phyloP scores from a whole-genome alignment of 2,329 filamentous ascomycete genomes.

The Fusarium succisae region DNA sequence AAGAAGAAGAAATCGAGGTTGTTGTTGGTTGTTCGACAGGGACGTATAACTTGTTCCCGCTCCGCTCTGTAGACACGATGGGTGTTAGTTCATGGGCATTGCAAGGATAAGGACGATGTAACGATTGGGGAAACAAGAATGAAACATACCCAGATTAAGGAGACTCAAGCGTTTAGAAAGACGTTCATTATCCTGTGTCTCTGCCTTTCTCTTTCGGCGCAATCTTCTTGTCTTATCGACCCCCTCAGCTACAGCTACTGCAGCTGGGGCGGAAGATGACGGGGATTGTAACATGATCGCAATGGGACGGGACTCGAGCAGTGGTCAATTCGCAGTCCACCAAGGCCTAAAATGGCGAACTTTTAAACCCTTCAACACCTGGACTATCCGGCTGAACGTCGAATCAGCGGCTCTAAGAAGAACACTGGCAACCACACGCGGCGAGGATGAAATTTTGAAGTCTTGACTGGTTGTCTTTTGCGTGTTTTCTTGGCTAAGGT shows the following conservation, averaged over 20 bases:
- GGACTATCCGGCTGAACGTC: neutral
- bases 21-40: conserved; percentile 62
- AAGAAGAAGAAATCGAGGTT: conserved; percentile 35
- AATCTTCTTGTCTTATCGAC: conserved; percentile 33
- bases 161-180: conserved; percentile 85
- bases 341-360: conserved; percentile 23
- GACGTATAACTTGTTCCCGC: conserved; percentile 72
- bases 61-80: conserved; percentile 59
- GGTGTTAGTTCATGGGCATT: neutral
- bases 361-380: conserved; percentile 34
- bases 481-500: neutral
- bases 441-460: conserved; percentile 18
- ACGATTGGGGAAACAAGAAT: neutral
- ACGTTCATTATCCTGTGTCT: conserved; percentile 72
- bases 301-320: neutral
- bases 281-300: conserved; percentile 50
- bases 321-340: conserved; percentile 10
- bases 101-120: neutral
- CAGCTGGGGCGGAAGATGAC: conserved; percentile 31
- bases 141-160: conserved; percentile 77
- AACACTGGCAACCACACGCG: conserved; percentile 25
- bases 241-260: conserved; percentile 28
- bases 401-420: conserved; percentile 23
- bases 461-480: conserved; percentile 10
- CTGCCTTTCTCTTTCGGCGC: conserved; percentile 68